Base-by-base conservation (phyloP, 2,329 filamentous ascomycete genomes). In the Monilinia polystroma region DNA sequence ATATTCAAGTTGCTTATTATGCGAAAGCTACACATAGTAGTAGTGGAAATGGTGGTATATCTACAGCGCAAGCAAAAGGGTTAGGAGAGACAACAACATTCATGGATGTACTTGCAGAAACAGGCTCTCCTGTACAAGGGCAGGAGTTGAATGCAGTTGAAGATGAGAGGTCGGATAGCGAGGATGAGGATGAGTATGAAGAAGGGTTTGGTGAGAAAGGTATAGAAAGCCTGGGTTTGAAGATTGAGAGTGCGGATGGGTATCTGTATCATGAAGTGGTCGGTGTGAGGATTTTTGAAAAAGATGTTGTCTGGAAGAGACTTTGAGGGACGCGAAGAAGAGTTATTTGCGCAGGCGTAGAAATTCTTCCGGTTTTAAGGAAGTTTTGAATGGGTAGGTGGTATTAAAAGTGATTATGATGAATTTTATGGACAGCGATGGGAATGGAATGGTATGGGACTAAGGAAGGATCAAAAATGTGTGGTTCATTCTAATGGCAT, bases 201-300 rank as follows among this genome's bases (percentile, higher is more conserved):
- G 49, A 58, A 64, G 1, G 71, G 69, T 5, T 60, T 74, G 45
- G 18, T 1, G 26, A 11, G 14, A 12, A 2, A 7, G 41, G 54
- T 18, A 8, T 35, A 1, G 12, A 8, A 16, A n/a, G 14, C 16
- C 14, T n/a, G n/a, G 64, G 57, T 1, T 29, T 54, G 8, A 66
- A 80, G 76, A 68, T 73, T 82, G 8, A 81, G 67, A 76, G 78
- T 10, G 68, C 80, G 3, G 79, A 81, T 23, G 75, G 74, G 3
- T 72, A 80, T 11, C 74, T 75, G 8, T 82, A 82, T 68, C 80
- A 79, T 59, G 80, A 84, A 56, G 75, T 83, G 7, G 76, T 70
- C 69, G 84, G 80, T 0, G 79, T 87, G 47, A 80, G 79, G 68
- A 87, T 88, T 60, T 88, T 87, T 70, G 80, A 84, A 71, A 87